Conservation (phyloP, 805 yeast species). For the Torulaspora microellipsoides region DNA sequence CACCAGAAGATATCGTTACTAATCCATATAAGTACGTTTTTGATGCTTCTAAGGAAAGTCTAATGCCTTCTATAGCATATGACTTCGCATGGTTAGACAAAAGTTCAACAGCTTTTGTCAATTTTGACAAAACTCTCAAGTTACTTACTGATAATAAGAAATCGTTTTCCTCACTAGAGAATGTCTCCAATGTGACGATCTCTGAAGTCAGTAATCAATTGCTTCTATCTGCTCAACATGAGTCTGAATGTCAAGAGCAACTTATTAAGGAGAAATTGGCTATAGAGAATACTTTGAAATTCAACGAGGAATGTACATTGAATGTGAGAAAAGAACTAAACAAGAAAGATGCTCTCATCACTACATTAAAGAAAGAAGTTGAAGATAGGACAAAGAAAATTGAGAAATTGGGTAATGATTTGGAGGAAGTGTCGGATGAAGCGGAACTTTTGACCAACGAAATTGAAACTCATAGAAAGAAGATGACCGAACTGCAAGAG, state of each 20-base stretch:
- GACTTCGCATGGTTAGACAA: slow-evolving; percentile 10
- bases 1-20: slow-evolving; percentile 13
- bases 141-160: slow-evolving; percentile 6
- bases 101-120: slow-evolving; percentile 7
- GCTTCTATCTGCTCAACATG: slow-evolving; percentile 4
- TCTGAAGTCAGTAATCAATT: slow-evolving; percentile 10
- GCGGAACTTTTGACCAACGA: slow-evolving; percentile 8
- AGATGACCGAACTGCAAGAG: slow-evolving; percentile 6
- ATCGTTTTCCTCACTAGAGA: not conserved
- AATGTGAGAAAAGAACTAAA: slow-evolving; percentile 3
- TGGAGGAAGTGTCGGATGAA: slow-evolving; percentile 9
- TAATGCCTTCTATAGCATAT: slow-evolving; percentile 5
- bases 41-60: slow-evolving; percentile 10
- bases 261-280: slow-evolving; percentile 2
- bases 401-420: slow-evolving; percentile 5
- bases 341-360: slow-evolving; percentile 2
- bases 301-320: slow-evolving; percentile 1
- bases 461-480: slow-evolving; percentile 5
- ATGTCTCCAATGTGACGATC: slow-evolving; percentile 4
- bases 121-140: slow-evolving; percentile 7
- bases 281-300: slow-evolving; percentile 1
- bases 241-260: slow-evolving; percentile 3
- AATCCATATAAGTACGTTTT: slow-evolving; percentile 26
- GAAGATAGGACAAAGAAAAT: slow-evolving; percentile 5
- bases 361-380: slow-evolving; percentile 2